Evolutionary conservation across 1,284 basidiomycete genomes (phyloP).

Genomic region (Papiliotrema nemorosa): DNA sequence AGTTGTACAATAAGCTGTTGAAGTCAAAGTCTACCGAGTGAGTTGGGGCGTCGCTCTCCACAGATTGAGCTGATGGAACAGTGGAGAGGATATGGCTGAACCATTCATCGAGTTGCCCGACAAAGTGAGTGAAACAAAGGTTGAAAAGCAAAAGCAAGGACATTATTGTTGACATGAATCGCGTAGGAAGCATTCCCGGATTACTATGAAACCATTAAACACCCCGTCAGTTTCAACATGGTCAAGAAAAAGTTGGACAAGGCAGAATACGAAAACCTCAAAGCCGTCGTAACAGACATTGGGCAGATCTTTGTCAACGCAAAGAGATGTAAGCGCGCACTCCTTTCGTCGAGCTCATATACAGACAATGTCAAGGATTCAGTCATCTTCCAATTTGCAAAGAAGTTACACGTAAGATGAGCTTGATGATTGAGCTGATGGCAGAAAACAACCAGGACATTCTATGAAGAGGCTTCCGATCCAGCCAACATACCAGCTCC

Average conservation of each 20-base stretch:
- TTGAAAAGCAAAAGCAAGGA: background rate
- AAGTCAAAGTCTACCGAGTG: slow-evolving; percentile 29
- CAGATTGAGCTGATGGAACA: too few relatives aligned
- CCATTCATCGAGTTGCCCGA: slow-evolving; percentile 45
- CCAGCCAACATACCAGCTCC: slow-evolving; percentile 12
- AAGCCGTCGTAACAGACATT: slow-evolving; percentile 35
- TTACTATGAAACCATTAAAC: slow-evolving; percentile 47
- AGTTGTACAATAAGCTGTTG: slow-evolving; percentile 36
- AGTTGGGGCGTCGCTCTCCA: too few relatives aligned
- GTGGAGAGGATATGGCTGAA: slow-evolving; percentile 34
- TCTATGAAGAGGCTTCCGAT: slow-evolving; percentile 29
- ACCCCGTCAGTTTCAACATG: slow-evolving; percentile 43
- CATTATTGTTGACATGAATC: slow-evolving; percentile 1
- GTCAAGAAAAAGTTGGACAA: slow-evolving; percentile 35
- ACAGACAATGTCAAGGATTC: slow-evolving; percentile 47
- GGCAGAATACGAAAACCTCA: slow-evolving; percentile 28
- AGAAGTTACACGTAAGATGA: slow-evolving; percentile 42
- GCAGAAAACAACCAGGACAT: slow-evolving; percentile 37
- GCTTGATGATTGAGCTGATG: slow-evolving; percentile 1
- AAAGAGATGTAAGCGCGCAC: slow-evolving; percentile 37
- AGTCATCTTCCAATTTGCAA: slow-evolving; percentile 44
- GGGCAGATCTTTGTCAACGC: slow-evolving; percentile 47
- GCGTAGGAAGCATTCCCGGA: slow-evolving; percentile 41
- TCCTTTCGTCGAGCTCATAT: background rate
- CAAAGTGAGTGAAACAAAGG: slow-evolving; percentile 28